Percentiles rank a stretch among this genome's conserved stretches.
These are phyloP conservation scores for Geosmithia putterillii DNA, from an alignment of 2,329 filamentous ascomycete species.

Conservation along the genomic window DNA sequence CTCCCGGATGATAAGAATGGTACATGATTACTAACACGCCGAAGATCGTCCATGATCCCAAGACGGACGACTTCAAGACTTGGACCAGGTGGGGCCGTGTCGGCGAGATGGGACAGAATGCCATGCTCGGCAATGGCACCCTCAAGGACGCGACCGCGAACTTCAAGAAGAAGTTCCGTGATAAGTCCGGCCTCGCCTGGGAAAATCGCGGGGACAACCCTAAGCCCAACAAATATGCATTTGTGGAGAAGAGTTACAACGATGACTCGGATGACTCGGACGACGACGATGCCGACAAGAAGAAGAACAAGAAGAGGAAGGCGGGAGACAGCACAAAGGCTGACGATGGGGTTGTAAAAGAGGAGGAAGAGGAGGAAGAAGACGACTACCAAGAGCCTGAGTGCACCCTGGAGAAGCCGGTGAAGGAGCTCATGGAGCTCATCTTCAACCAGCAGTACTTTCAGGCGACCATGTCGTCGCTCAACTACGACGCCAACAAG, in stretches of 20 bases:
- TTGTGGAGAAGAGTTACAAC: constrained; percentile 67
- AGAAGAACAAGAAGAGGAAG: constrained; percentile 1
- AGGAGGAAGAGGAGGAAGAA: constrained; percentile 20
- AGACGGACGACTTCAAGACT: constrained; percentile 32
- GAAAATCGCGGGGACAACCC: constrained; percentile 38
- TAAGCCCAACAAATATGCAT: constrained; percentile 62
- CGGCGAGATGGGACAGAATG: constrained; percentile 41
- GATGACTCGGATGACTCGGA: constrained; percentile 48
- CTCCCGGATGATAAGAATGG: too few relatives aligned
- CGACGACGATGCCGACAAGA: constrained; percentile 16
- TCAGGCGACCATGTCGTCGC: constrained; percentile 47
- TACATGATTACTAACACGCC: not conserved
- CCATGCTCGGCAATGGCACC: constrained; percentile 25
- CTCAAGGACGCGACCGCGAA: constrained; percentile 30
- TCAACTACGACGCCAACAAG: constrained; percentile 66
- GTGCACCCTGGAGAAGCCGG: constrained; percentile 44
- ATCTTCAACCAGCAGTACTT: constrained; percentile 77
- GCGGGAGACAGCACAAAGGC: constrained; percentile 33
- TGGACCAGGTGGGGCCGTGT: constrained; percentile 81
- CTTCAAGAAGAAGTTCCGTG: constrained; percentile 50
- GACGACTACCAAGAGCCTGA: constrained; percentile 23
- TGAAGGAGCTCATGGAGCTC: constrained; percentile 61
- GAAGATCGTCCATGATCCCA: constrained; percentile 28
- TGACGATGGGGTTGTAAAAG: constrained; percentile 9
- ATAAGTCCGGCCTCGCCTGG: constrained; percentile 48